Evolutionary conservation across 2,329 filamentous ascomycete genomes (phyloP), one percentile per base, ranked within the genome.

Genomic region (Basipetospora chlamydospora): DNA sequence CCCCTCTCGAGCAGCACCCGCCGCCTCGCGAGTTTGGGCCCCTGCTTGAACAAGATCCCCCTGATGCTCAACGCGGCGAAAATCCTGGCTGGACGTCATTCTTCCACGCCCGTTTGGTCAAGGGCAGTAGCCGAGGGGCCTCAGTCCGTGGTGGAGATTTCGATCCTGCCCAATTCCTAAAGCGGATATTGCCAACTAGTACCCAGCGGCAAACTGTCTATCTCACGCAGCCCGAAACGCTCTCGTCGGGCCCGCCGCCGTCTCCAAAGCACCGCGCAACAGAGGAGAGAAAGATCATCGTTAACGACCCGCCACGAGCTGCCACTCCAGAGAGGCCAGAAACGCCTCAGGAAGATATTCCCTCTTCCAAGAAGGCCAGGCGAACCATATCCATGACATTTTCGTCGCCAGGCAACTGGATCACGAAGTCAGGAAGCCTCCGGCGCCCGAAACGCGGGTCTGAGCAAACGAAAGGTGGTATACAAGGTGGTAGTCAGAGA

Each of bases 351-450:
- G 58, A 63, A 26, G 53, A 53, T 20, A 61, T 60, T 2, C 59
- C 62, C 2, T 57, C n/a, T n/a, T n/a, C 61, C 6, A 65, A 61
- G 45, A 58, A 53, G 35, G 56, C 66, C 10, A 62, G 60, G 37
- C 63, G 67, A 40, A 75, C 73, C 12, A 56, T 71, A 18, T 77
- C 74, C 12, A 67, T 73, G 61, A 70, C 73, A 38, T 71, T 78
- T 41, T 61, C 61, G 41, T 69, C 72, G 2, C 63, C 72, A 12
- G 60, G 57, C 34, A 66, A 57, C 34, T 76, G 72, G 70, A 67
- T 74, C 42, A 56, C 67, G 23, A 67, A 59, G 49, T 60, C 64
- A 7, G 65, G 69, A 38, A 77, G 73, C 53, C 49, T 76, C 37
- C 66, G 70, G 33, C 66, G 66, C 16, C 56, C 63, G 21, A 77